Conservation (phyloP, 768 basidiomycete species). For the Calocybe gangraenosa region DNA sequence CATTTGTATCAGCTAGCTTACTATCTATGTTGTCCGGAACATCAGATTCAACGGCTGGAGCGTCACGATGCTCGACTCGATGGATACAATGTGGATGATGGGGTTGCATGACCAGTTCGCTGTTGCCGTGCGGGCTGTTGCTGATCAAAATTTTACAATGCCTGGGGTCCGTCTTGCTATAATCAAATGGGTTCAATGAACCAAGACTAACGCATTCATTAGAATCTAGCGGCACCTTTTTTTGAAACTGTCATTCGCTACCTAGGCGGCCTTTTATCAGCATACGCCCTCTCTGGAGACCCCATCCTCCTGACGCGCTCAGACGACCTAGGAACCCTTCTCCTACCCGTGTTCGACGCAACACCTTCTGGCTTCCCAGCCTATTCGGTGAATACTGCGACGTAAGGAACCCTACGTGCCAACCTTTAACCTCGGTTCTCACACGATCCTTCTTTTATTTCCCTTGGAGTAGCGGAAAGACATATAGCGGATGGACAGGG, state of each 20-base stretch:
- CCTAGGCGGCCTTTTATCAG: slow-evolving; percentile 73
- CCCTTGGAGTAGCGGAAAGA: slow-evolving; percentile 27
- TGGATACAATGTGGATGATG: slow-evolving; percentile 83
- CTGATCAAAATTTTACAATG: slow-evolving; percentile 37
- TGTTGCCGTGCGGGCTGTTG: slow-evolving; percentile 47
- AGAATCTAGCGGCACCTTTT: slow-evolving; percentile 40
- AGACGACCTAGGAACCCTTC: slow-evolving; percentile 58
- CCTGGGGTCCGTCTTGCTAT: slow-evolving; percentile 22
- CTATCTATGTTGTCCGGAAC: not conserved
- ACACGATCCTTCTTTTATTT: no score
- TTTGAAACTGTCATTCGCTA: slow-evolving; percentile 78
- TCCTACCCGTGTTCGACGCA: slow-evolving; percentile 60
- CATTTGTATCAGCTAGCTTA: not conserved
- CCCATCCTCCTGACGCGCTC: slow-evolving; percentile 56
- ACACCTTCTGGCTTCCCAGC: slow-evolving; percentile 60
- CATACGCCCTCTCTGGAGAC: slow-evolving; percentile 70
- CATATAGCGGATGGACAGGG: slow-evolving; percentile 26
- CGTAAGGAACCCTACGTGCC: slow-evolving; percentile 24
- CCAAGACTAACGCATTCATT: slow-evolving; percentile 5
- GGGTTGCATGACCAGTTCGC: slow-evolving; percentile 67
- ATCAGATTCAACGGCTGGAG: slow-evolving; percentile 45
- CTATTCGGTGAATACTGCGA: slow-evolving; percentile 54
- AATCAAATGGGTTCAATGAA: not conserved
- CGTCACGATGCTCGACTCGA: slow-evolving; percentile 67
- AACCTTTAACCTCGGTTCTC: no score